phyloP scores from a whole-genome alignment of 305 asterid genomes.

The Nicotiana rustica region DNA sequence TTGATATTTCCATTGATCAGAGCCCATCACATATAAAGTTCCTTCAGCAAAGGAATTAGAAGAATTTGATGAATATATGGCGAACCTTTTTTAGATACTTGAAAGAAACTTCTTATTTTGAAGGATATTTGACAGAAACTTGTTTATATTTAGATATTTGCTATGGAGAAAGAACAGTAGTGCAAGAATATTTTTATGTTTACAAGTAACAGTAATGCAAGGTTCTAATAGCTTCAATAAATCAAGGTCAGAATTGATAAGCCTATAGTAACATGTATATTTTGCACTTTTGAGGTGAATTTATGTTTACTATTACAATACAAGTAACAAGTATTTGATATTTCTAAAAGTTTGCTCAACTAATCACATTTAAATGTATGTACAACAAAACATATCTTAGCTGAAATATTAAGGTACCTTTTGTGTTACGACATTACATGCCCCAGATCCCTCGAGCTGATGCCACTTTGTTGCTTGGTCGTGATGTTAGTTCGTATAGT shows the following conservation, averaged over 20 bases:
- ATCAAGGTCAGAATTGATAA: conserved; percentile 5
- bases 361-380: conserved; percentile 29
- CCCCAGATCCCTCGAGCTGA: conserved; percentile 97
- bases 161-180: no score
- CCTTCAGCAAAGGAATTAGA: neutral
- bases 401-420: conserved; percentile 20
- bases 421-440: conserved; percentile 51
- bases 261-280: conserved; percentile 28
- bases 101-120: no score
- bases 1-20: neutral
- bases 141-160: no score
- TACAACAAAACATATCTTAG: conserved; percentile 19
- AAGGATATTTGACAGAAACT: no score
- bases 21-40: neutral
- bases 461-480: conserved; percentile 80
- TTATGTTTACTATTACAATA: conserved; percentile 3
- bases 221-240: conserved; percentile 16
- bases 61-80: neutral
- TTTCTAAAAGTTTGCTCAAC: neutral
- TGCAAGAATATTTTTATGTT: neutral
- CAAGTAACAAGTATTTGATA: neutral
- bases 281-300: conserved; percentile 18
- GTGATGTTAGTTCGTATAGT: conserved; percentile 79
- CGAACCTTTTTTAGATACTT: no score
- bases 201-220: conserved; percentile 17